phyloP scores from a whole-genome alignment of 257 asterid species.

The Perilla frutescens region DNA sequence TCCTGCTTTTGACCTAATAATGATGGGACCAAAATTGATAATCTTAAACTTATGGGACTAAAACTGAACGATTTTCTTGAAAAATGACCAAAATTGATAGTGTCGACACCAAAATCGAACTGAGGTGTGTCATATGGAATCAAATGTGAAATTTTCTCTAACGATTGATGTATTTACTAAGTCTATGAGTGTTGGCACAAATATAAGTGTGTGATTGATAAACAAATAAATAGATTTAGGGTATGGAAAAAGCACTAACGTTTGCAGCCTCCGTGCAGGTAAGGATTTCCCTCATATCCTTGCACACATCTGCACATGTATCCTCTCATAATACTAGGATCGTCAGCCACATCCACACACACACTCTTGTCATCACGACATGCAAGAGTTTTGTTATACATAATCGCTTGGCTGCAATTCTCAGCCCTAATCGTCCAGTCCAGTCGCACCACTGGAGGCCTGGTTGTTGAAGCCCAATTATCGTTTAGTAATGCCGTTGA shows the following conservation, averaged over 20 bases:
- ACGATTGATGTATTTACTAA: no score
- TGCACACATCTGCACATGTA: not conserved
- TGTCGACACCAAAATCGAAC: no score
- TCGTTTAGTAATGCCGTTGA: not conserved
- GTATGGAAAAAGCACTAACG: not conserved
- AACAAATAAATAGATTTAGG: no score
- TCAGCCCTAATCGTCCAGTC: not conserved
- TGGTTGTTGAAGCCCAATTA: not conserved
- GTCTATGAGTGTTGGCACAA: not conserved
- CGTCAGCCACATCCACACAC: not conserved
- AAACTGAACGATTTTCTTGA: no score
- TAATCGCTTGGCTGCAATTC: not conserved
- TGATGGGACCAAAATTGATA: no score
- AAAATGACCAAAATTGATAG: no score
- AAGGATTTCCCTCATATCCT: slow-evolving; percentile 17
- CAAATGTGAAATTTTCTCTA: no score
- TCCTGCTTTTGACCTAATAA: no score
- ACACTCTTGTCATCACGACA: slow-evolving; percentile 13
- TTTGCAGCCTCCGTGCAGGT: not conserved
- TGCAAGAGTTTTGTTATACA: not conserved
- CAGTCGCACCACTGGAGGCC: slow-evolving; percentile 16
- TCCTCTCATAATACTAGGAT: not conserved
- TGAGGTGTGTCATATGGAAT: no score
- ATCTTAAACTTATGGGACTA: no score
- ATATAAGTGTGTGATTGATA: no score